phyloP scores from a whole-genome alignment of 1,284 basidiomycete species.

The Anthracocystis walkeri region DNA sequence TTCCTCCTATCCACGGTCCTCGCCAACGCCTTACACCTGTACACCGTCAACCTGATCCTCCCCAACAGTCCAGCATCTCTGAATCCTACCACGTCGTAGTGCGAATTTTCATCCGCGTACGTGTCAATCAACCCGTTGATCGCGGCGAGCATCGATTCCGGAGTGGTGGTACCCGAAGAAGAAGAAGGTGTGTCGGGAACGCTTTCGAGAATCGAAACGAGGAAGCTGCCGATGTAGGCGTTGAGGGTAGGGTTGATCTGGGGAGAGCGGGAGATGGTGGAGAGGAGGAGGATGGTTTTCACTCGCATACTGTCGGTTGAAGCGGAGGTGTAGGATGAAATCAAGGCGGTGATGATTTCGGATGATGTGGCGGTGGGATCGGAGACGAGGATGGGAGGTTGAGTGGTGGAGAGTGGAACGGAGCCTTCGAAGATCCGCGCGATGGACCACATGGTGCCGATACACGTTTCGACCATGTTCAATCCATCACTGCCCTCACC shows the following conservation, averaged over 20 bases:
- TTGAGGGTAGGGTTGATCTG: constrained; percentile 19
- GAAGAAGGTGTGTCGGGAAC: constrained; percentile 21
- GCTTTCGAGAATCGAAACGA: constrained; percentile 46
- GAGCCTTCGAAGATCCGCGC: constrained; percentile 53
- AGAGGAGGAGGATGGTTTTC: constrained; percentile 54
- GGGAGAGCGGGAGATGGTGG: constrained; percentile 45
- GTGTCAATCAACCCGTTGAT: constrained; percentile 91
- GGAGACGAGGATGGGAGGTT: not conserved
- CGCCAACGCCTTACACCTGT: constrained; percentile 32
- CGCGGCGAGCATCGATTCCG: constrained; percentile 83
- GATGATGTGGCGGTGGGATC: constrained; percentile 1
- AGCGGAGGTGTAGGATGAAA: constrained; percentile 46
- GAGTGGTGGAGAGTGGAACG: constrained; percentile 26
- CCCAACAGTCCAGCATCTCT: constrained; percentile 73
- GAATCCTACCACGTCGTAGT: constrained; percentile 82
- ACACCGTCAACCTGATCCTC: constrained; percentile 24
- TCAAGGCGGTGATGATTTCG: constrained; percentile 50
- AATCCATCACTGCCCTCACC: constrained; percentile 51
- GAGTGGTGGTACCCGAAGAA: constrained; percentile 69
- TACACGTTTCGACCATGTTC: constrained; percentile 56
- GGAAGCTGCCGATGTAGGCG: constrained; percentile 36
- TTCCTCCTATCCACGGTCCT: constrained; percentile 72
- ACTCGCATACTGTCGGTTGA: constrained; percentile 52
- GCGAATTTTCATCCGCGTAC: constrained; percentile 87
- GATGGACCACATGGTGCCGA: constrained; percentile 60